Percentiles rank a stretch among this genome's conserved stretches.
phyloP scores from a whole-genome alignment of 2,329 filamentous ascomycete species.

The Annulohypoxylon truncatum region DNA sequence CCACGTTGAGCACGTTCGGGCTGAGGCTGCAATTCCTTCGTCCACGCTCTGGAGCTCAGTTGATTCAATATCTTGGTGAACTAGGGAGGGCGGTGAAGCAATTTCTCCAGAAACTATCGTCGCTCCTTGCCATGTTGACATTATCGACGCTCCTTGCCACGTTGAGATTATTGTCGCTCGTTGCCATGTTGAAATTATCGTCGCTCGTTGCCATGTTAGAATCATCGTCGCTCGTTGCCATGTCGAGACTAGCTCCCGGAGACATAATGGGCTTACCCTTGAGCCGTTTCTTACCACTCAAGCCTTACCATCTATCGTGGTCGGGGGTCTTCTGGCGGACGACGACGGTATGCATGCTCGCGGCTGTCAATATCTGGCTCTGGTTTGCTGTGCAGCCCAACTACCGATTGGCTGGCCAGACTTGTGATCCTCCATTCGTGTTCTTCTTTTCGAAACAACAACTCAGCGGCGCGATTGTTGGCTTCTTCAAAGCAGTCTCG shows the following conservation, averaged over 20 bases:
- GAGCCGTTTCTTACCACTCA: constrained; percentile 8
- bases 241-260: neutral
- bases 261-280: neutral
- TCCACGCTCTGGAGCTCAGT: constrained; percentile 5
- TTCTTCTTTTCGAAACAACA: constrained; percentile 25
- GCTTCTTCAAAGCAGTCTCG: constrained; percentile 18
- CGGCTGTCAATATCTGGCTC: constrained; percentile 18
- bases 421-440: constrained; percentile 17
- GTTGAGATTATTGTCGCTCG: neutral
- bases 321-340: constrained; percentile 18
- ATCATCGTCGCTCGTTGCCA: neutral
- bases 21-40: constrained; percentile 22
- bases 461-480: constrained; percentile 10
- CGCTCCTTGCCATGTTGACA: neutral
- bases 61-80: neutral
- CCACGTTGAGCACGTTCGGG: constrained; percentile 23
- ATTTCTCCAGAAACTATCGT: neutral
- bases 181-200: neutral
- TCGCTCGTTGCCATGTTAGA: neutral
- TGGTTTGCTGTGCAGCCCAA: constrained; percentile 19
- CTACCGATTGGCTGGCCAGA: constrained; percentile 11
- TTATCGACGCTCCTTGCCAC: too few relatives aligned
- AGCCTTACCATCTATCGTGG: constrained; percentile 18
- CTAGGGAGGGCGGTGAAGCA: neutral
- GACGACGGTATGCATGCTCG: constrained; percentile 3